phyloP scores from a whole-genome alignment of 306 rosid species.

The Rosa chinensis region DNA sequence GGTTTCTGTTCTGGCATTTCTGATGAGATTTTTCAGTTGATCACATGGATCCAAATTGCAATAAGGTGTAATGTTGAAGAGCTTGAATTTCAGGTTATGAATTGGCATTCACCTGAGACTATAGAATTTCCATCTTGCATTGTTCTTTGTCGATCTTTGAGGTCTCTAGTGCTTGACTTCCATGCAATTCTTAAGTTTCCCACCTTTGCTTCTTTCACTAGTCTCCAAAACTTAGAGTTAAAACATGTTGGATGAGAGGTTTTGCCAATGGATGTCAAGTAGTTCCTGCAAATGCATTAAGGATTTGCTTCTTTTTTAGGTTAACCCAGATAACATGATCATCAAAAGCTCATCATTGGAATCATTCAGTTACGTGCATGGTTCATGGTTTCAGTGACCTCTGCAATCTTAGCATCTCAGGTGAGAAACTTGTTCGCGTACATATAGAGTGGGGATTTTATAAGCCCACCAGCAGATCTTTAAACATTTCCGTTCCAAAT shows the following conservation, averaged over 20 bases:
- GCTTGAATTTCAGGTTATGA: not conserved
- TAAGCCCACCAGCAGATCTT: not conserved
- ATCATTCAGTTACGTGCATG: not conserved
- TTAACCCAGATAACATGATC: not conserved
- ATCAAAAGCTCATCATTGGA: constrained; percentile 9
- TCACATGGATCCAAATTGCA: no score
- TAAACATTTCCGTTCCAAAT: not conserved
- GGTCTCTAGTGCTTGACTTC: not conserved
- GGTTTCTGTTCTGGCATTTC: no score
- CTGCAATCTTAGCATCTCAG: not conserved
- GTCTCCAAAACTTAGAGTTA: not conserved
- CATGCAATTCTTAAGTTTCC: not conserved
- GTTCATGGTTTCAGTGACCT: not conserved
- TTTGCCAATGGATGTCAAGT: constrained; percentile 4
- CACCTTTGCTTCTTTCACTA: not conserved
- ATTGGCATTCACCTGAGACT: not conserved
- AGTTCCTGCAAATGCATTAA: constrained; percentile 10
- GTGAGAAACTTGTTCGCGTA: not conserved
- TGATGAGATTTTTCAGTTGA: no score
- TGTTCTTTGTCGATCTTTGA: constrained; percentile 2
- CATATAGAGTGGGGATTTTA: not conserved
- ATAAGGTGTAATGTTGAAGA: not conserved
- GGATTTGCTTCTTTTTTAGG: constrained; percentile 1
- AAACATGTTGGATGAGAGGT: not conserved
- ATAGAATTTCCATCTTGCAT: not conserved